A percentile compares a stretch with the other conserved stretches of the same genome.
These are phyloP conservation scores for Fusarium sp. DNA, from an alignment of 2,329 filamentous ascomycete species.

Conservation along the genomic window DNA sequence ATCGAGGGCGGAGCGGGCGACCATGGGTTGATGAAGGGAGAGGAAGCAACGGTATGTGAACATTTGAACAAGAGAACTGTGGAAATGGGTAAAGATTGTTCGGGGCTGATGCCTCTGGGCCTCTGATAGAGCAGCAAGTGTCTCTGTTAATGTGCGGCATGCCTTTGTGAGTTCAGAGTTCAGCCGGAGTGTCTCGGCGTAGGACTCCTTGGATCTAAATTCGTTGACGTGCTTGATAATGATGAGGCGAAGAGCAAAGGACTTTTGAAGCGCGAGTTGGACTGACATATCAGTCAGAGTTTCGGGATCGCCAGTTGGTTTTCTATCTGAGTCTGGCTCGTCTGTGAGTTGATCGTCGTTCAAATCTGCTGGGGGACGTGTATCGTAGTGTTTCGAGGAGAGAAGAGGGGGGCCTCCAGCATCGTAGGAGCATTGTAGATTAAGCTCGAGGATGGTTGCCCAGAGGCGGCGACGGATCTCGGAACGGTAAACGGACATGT, in stretches of 20 bases:
- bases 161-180: slow-evolving; percentile 54
- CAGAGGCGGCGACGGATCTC: slow-evolving; percentile 66
- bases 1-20: slow-evolving; percentile 53
- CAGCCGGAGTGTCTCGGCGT: slow-evolving; percentile 57
- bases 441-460: slow-evolving; percentile 63
- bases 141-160: slow-evolving; percentile 45
- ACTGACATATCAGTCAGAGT: slow-evolving; percentile 57
- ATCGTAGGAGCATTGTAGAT: slow-evolving; percentile 60
- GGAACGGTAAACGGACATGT: slow-evolving; percentile 55
- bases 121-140: slow-evolving; percentile 48
- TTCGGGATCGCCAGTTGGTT: slow-evolving; percentile 6
- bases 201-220: slow-evolving; percentile 52
- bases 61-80: slow-evolving; percentile 53
- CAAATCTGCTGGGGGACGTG: slow-evolving; percentile 57
- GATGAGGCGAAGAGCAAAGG: slow-evolving; percentile 53
- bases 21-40: slow-evolving; percentile 62
- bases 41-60: slow-evolving; percentile 58
- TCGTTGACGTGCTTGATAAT: slow-evolving; percentile 58
- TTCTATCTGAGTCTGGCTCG: slow-evolving; percentile 39
- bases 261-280: slow-evolving; percentile 55
- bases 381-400: slow-evolving; percentile 58
- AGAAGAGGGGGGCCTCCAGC: slow-evolving; percentile 60
- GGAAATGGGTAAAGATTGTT: slow-evolving; percentile 48
- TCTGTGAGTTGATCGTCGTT: slow-evolving; percentile 60
- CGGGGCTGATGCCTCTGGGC: slow-evolving; percentile 33